Conservation (phyloP, 106 monocot genomes). For the Platanthera zijinensis region DNA sequence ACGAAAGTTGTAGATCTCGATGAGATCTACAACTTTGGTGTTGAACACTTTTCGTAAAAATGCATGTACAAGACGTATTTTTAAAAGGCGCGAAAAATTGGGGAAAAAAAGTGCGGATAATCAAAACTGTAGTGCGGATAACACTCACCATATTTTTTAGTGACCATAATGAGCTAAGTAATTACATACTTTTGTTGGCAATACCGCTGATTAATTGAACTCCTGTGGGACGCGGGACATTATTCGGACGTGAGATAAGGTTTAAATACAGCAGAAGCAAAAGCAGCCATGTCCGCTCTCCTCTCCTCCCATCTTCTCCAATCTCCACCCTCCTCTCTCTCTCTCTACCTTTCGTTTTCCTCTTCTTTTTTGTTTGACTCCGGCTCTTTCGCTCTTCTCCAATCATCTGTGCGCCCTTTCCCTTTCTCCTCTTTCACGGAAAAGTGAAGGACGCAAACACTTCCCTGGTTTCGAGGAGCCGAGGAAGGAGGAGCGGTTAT, state of each 20-base stretch:
- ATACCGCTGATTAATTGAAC: neutral
- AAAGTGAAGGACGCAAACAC: neutral
- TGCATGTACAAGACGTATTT: too few species aligned
- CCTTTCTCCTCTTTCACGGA: neutral
- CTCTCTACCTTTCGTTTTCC: neutral
- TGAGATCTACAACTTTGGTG: too few species aligned
- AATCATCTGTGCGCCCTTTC: neutral
- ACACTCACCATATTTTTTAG: too few species aligned
- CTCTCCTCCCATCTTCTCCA: neutral
- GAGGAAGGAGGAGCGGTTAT: neutral
- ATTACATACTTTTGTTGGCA: too few species aligned
- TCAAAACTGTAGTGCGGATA: too few species aligned
- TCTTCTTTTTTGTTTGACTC: neutral
- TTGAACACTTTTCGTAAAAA: too few species aligned
- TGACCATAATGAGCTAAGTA: too few species aligned
- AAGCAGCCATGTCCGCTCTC: slow-evolving; percentile 5
- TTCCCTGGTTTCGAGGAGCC: neutral
- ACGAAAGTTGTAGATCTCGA: too few species aligned
- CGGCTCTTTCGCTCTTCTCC: neutral
- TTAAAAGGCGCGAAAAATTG: too few species aligned
- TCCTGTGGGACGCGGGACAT: neutral
- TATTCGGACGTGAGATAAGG: neutral
- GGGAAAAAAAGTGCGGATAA: too few species aligned
- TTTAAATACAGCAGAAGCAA: neutral
- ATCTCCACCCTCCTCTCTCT: too few species aligned